Evolutionary conservation across 202 grass and related monocot genomes (phyloP).

Genomic region (Zizania palustris): DNA sequence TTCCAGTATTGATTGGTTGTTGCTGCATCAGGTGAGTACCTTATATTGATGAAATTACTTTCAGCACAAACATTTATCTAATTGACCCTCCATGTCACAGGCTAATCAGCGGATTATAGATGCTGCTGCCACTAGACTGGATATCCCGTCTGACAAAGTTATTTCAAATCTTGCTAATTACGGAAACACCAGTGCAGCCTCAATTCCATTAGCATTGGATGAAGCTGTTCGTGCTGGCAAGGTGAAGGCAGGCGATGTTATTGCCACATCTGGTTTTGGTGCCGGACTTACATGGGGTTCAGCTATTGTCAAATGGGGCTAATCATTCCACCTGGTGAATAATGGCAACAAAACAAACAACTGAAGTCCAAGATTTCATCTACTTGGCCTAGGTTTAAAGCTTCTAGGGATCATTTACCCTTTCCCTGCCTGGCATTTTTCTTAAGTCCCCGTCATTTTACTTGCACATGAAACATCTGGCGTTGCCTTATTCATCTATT

Average conservation of each 20-base stretch:
- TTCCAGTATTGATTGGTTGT: slow-evolving; percentile 83
- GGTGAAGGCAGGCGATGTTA: slow-evolving; percentile 74
- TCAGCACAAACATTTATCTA: slow-evolving; percentile 19
- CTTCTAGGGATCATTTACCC: slow-evolving; percentile 31
- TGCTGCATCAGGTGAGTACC: slow-evolving; percentile 87
- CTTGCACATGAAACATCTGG: slow-evolving; percentile 48
- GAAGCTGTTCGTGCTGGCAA: slow-evolving; percentile 75
- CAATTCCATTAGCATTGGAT: slow-evolving; percentile 94
- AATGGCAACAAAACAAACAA: slow-evolving; percentile 27
- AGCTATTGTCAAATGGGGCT: slow-evolving; percentile 82
- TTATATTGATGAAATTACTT: slow-evolving; percentile 20
- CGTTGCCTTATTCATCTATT: slow-evolving; percentile 45
- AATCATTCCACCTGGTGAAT: neutral
- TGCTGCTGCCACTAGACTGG: slow-evolving; percentile 73
- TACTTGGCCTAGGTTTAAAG: slow-evolving; percentile 12
- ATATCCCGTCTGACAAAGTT: slow-evolving; percentile 86
- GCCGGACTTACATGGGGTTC: slow-evolving; percentile 97
- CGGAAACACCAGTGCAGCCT: slow-evolving; percentile 93
- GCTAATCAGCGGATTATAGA: slow-evolving; percentile 95
- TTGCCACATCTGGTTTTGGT: slow-evolving; percentile 80
- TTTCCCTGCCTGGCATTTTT: slow-evolving; percentile 28
- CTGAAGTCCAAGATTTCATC: slow-evolving; percentile 18
- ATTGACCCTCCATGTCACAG: slow-evolving; percentile 43
- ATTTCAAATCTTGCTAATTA: slow-evolving; percentile 97
- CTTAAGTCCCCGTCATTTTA: slow-evolving; percentile 21